Base-by-base conservation (phyloP, 2,329 filamentous ascomycete species). In the Beauveria bassiana region DNA sequence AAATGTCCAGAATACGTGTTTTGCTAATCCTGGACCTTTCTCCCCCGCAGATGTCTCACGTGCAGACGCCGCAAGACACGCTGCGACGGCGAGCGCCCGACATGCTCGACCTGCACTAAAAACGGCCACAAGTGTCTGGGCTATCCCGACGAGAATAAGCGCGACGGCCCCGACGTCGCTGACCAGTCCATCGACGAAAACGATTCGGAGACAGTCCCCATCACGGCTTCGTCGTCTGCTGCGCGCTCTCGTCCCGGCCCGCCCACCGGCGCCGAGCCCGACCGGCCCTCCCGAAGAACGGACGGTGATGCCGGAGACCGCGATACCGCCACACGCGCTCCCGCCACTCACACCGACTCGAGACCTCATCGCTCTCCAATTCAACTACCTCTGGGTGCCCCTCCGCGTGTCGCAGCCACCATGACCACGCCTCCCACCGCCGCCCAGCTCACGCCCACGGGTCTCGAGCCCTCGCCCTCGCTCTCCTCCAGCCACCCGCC, bases 41-140 rank as follows among this genome's bases (percentile, higher is more conserved):
- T 18, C 18, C 2, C 31, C 20, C 16, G 43, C 61, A 88, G 86
- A 64, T 90, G 87, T 73, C 77, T 86, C 70, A 90, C 88, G 47
- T 91, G 88, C 75, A 86, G 88, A 68, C 89, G 86, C 72, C 83
- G 88, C 69, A 91, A 91, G 75, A 91, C 88, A 59, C 80, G 87
- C 71, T 91, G 88, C 72, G 88, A 86, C 51, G 88, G 88, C 64
- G 87, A 90, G 74, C 85, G 86, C 64, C 88, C 88, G 62, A 75
- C 81, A 22, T 91, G 88, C 73, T 87, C 86, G 62, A 91, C 88
- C 12, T 91, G 88, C 68, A 80, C 82, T 62, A 88, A 88, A 67
- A 89, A 89, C 69, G 85, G 86, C 10, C 87, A 91, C 68, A 75
- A 77, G 18, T 91, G 88, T 70, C 74, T 87, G 43, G 88, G 88